Conservation (phyloP, 2,329 filamentous ascomycete species). For the Aspergillus sp. region DNA sequence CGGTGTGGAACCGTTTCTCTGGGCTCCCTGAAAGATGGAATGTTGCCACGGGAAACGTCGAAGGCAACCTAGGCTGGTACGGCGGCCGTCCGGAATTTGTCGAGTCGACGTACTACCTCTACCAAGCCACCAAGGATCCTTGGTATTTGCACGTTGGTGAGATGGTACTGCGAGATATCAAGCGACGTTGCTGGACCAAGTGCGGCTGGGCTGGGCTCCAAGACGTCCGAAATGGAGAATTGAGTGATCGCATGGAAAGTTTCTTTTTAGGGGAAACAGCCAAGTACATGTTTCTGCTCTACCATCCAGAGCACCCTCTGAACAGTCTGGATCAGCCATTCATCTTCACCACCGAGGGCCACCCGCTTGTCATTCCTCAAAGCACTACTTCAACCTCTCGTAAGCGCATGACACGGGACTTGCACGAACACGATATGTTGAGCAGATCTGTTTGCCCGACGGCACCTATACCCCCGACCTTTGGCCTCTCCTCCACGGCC, state of each 20-base stretch:
- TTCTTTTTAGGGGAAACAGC: slow-evolving; percentile 97
- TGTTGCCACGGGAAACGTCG: slow-evolving; percentile 78
- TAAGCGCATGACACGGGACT: slow-evolving; percentile 14
- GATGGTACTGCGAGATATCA: slow-evolving; percentile 90
- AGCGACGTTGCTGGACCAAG: slow-evolving; percentile 81
- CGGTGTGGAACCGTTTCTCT: slow-evolving; percentile 93
- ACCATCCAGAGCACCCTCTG: slow-evolving; percentile 81
- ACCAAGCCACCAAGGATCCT: slow-evolving; percentile 87
- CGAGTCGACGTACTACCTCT: slow-evolving; percentile 96
- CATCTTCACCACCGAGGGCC: slow-evolving; percentile 95
- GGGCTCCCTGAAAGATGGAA: slow-evolving; percentile 95
- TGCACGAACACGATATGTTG: slow-evolving; percentile 12
- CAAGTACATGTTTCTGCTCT: slow-evolving; percentile 93
- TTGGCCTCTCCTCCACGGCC: slow-evolving; percentile 79
- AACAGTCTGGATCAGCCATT: slow-evolving; percentile 85
- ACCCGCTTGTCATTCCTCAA: slow-evolving; percentile 82
- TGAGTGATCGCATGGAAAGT: slow-evolving; percentile 95
- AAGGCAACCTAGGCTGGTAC: slow-evolving; percentile 91
- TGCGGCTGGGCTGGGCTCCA: slow-evolving; percentile 94
- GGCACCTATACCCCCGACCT: slow-evolving; percentile 61
- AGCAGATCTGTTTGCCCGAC: slow-evolving; percentile 66
- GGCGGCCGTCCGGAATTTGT: slow-evolving; percentile 94
- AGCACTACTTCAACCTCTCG: slow-evolving; percentile 30
- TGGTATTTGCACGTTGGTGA: slow-evolving; percentile 97
- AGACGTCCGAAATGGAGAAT: slow-evolving; percentile 79